Base-by-base conservation (phyloP, 345 rosid species). In the Abelmoschus esculentus region DNA sequence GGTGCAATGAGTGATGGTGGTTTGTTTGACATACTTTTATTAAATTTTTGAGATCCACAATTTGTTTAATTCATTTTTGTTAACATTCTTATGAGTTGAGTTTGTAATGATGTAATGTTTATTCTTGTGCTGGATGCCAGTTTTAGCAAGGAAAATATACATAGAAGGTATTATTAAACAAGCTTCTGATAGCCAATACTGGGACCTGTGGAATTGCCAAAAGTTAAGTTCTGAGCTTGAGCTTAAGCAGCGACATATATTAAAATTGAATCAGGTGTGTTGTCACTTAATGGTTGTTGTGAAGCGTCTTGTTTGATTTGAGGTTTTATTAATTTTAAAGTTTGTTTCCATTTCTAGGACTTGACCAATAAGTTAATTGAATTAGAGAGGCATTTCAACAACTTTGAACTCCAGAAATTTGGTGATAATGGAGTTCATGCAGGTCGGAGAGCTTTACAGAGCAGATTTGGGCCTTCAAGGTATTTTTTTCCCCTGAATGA, bases 121-220 rank as follows among this genome's bases (percentile, higher is more conserved):
- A 50, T 68, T 36, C 29, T 77, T 73, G 67, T 31, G 61, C 34
- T 74, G 83, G 70, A 52, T 81, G 76, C 76, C 86, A 93, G 99
- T 85, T 74, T 75, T 89, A 90, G 92, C 93, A 52, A 88, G 86
- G 82, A 89, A 84, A 83, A 74, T 81, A 78, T 84, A 86, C 66
- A 67, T 90, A 75, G 93, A 95, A 76, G 96, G 91, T 67, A 80
- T 90, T 75, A 75, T 87, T 55, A 90, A 88, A 81, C 99, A 95
- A 88, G 86, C 96, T 75, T 85, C 86, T 62, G 96, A 95, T 77
- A 73, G 78, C 66, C 89, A 72, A 64, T 91, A 90, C 73, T 86
- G 89, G 96, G 96, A 95, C 58, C 86, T 91, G 36, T 91, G 97
- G 99, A 86, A 86, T 83, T 85, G 79, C 75, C 99, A 85, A 81